A percentile compares a stretch with the other conserved stretches of the same genome.
phyloP scores from a whole-genome alignment of 73 alveolate species.

The Blepharisma japonicum region DNA sequence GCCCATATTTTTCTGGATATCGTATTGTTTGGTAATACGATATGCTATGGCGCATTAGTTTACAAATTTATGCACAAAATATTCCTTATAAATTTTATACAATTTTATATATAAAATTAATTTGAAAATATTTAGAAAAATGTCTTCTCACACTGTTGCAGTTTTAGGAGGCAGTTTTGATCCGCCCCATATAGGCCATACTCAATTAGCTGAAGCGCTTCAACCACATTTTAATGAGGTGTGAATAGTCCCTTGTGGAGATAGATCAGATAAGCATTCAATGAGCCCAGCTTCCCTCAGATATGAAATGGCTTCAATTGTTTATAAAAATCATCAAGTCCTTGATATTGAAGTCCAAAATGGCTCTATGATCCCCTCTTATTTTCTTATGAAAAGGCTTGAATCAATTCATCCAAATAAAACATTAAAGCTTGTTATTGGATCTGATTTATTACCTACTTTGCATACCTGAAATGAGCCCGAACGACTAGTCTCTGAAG shows the following conservation, averaged over 20 bases:
- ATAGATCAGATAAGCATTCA: conserved; percentile 57
- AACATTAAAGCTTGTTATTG: conserved; percentile 62
- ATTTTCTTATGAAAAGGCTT: conserved; percentile 46
- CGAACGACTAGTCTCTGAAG: conserved; percentile 35
- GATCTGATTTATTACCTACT: conserved; percentile 55
- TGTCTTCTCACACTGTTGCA: conserved; percentile 29
- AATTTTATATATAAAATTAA: too few species aligned
- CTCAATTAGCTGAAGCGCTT: conserved; percentile 23
- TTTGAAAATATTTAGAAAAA: background rate
- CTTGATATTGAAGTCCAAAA: conserved; percentile 48
- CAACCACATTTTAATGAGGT: conserved; percentile 48
- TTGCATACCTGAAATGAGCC: conserved; percentile 53
- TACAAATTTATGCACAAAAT: too few species aligned
- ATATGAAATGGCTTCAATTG: conserved; percentile 40
- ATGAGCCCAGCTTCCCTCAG: conserved; percentile 48
- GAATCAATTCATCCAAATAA: conserved; percentile 41
- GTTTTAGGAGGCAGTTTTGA: conserved; percentile 76
- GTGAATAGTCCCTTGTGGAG: conserved; percentile 80
- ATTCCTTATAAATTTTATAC: too few species aligned
- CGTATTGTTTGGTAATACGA: too few species aligned
- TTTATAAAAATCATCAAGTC: conserved; percentile 34
- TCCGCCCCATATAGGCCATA: conserved; percentile 74
- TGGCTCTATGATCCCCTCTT: conserved; percentile 59
- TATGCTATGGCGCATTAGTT: too few species aligned
- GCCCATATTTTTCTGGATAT: too few species aligned